Conservation (phyloP, 2,329 filamentous ascomycete species). For the Xylariales sp. region DNA sequence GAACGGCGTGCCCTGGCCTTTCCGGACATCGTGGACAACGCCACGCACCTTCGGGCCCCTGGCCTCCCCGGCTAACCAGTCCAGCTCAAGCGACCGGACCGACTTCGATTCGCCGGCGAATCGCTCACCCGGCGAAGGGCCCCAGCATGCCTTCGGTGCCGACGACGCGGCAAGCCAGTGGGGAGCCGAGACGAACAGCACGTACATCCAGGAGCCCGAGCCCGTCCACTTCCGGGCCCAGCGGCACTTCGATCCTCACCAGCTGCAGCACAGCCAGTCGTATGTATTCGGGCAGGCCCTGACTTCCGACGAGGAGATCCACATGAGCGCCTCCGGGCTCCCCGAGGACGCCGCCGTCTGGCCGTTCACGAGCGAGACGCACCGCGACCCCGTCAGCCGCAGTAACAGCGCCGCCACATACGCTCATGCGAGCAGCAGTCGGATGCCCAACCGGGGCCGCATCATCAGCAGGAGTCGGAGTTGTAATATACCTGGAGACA, state of each 20-base stretch:
- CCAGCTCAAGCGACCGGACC: conserved; percentile 19
- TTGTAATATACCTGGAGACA: background rate
- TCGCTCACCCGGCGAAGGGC: background rate
- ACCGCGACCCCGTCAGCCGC: conserved; percentile 9
- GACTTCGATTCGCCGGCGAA: conserved; percentile 20
- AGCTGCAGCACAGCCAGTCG: conserved; percentile 3
- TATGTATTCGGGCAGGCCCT: conserved; percentile 24
- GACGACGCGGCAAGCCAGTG: conserved; percentile 32
- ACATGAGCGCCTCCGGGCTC: background rate
- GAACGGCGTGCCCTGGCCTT: conserved; percentile 33
- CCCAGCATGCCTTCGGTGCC: background rate
- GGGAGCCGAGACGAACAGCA: conserved; percentile 25
- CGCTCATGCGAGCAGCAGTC: background rate
- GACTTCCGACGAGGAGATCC: conserved; percentile 27
- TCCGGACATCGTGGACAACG: conserved; percentile 30
- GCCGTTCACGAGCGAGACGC: conserved; percentile 31
- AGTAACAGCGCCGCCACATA: conserved; percentile 9
- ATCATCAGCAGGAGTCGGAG: conserved; percentile 27
- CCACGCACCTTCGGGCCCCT: conserved; percentile 2
- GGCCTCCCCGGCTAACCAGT: background rate
- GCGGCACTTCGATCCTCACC: conserved; percentile 6
- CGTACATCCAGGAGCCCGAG: conserved; percentile 27
- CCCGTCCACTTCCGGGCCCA: conserved; percentile 1
- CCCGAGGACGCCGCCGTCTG: conserved; percentile 15
- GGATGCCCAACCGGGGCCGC: background rate